These are phyloP conservation scores for Oryza officinalis DNA, from an alignment of 176 grass and related monocot species.

Conservation along the genomic window DNA sequence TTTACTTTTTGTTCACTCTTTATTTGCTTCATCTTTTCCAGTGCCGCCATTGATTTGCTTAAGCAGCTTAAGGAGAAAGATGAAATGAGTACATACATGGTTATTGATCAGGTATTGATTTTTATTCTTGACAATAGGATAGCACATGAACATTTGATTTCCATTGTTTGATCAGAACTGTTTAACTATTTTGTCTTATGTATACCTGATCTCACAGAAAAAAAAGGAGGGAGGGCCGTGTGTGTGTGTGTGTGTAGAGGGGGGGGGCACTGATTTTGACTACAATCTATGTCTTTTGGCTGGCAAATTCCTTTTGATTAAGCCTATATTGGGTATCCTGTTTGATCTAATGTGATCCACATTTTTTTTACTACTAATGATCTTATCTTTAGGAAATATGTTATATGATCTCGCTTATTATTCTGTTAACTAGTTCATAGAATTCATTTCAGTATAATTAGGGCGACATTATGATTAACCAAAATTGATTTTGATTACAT, in stretches of 20 bases:
- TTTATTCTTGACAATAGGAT: slow-evolving; percentile 27
- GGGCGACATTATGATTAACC: slow-evolving; percentile 10
- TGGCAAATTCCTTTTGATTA: no score
- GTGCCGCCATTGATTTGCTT: slow-evolving; percentile 72
- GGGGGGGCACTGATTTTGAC: no score
- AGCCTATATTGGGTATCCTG: no score
- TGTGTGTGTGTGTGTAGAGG: no score
- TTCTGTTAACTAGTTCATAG: slow-evolving; percentile 29
- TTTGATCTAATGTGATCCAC: slow-evolving; percentile 23
- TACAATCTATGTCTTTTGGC: no score
- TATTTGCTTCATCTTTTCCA: slow-evolving; percentile 45
- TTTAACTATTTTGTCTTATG: slow-evolving; percentile 6
- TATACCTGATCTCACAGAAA: background rate
- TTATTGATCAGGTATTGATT: slow-evolving; percentile 70
- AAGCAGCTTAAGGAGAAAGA: slow-evolving; percentile 73
- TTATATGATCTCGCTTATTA: slow-evolving; percentile 21
- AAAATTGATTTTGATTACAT: slow-evolving; percentile 5
- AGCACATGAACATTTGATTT: slow-evolving; percentile 22
- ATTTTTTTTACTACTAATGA: background rate
- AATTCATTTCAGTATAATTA: slow-evolving; percentile 18
- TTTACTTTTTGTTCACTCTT: slow-evolving; percentile 27
- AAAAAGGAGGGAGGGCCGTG: no score
- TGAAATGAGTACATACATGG: slow-evolving; percentile 58
- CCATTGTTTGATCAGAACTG: slow-evolving; percentile 28
- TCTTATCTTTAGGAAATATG: slow-evolving; percentile 2